phyloP scores from a whole-genome alignment of 2,329 filamentous ascomycete genomes.

The Colletotrichum viniferum region DNA sequence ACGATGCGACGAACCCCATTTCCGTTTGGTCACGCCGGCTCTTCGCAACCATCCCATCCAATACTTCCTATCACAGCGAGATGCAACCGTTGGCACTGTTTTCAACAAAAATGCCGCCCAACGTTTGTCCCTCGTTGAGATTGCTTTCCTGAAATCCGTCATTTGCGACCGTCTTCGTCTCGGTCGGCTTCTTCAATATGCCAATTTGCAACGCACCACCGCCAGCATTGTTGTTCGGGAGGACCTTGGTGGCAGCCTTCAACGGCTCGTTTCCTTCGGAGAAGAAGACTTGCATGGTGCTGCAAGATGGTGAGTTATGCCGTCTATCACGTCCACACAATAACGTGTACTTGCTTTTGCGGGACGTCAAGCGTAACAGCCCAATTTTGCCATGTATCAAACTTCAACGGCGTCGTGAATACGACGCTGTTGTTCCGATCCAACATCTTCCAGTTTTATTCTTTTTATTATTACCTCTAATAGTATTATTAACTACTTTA shows the following conservation, averaged over 20 bases:
- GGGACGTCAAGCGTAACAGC: conserved; percentile 62
- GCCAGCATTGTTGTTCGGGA: conserved; percentile 57
- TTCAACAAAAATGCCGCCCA: conserved; percentile 57
- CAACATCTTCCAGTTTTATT: conserved; percentile 50
- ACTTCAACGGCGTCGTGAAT: conserved; percentile 53
- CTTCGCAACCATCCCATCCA: background rate
- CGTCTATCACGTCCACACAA: background rate
- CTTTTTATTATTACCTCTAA: too few species aligned
- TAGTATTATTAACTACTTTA: too few species aligned
- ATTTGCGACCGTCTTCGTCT: conserved; percentile 46
- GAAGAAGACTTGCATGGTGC: conserved; percentile 62
- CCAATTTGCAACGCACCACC: conserved; percentile 67
- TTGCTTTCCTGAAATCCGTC: conserved; percentile 50
- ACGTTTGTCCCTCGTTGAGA: conserved; percentile 57
- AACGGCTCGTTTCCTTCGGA: conserved; percentile 52
- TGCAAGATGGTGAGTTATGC: conserved; percentile 26
- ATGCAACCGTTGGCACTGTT: conserved; percentile 38
- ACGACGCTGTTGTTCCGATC: conserved; percentile 53
- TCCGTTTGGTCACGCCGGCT: background rate
- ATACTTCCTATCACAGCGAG: background rate
- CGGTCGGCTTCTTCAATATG: conserved; percentile 63
- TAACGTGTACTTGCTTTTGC: conserved; percentile 47
- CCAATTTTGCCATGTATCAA: conserved; percentile 64
- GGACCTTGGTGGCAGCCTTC: conserved; percentile 45
- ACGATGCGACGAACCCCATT: background rate